Evolutionary conservation across 495 filamentous ascomycete species (phyloP), one percentile per base, ranked within the genome.

Genomic region (Astrothelium macrocarpum): DNA sequence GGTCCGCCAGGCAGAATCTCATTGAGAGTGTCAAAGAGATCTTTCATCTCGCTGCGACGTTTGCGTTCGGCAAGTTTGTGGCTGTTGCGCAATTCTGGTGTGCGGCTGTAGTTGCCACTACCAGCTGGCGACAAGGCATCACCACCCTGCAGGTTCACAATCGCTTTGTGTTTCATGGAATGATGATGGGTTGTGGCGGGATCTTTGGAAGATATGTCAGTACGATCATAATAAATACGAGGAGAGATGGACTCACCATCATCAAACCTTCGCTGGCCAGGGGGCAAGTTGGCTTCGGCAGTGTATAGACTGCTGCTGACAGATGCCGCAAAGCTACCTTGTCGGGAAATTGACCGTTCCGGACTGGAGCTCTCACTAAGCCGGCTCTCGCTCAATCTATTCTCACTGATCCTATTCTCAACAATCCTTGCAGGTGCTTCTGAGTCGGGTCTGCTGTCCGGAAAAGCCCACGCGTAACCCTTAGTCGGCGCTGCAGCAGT

Each of bases 51-150:
- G 59, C 90, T 96, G 36, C 94, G 84, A 18, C 94, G 87, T 76
- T 97, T 99, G 39, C 94, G 82, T 76, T 99, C 94, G 5, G 94
- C 94, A 53, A 97, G 80, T 71, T 99, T 99, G 68, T 99, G 94
- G 59, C 90, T 96, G 34, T 96, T 86, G 42, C 94, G 82, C n/a
- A 97, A 79, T 73, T 97, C 94, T 9, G 94, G 94, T 1, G 94
- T 99, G 49, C 94, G 80, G 70, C 91, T 96, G 73, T 97, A 99
- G 61, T 75, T 78, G 2, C 76, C 76, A 61, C 67, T 62, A 29
- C 68, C 68, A 20, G 71, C 53, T 53, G 62, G 32, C 25, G 65
- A 45, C 11, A 71, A 12, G 16, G 61, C 62, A 26, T 74, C 72
- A 43, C 59, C 59, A 32, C 67, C 64, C 64, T 76, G 74, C 39